Evolutionary conservation across 208 protist genomes (phyloP).

Genomic region (Leishmania guyanensis): DNA sequence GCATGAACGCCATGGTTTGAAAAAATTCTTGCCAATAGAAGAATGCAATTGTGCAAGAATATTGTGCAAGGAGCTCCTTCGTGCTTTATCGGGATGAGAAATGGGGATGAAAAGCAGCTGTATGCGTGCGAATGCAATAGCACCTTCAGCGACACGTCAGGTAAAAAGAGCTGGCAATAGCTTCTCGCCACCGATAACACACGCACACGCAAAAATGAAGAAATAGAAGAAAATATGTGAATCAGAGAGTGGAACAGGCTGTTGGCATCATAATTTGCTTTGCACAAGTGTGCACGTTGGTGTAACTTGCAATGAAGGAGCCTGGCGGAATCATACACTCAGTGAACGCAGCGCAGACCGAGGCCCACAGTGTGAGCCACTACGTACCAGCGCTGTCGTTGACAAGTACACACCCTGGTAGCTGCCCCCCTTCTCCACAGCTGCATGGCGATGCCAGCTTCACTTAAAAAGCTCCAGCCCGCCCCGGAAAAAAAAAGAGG

Average conservation of each 20-base stretch:
- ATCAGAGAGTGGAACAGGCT: neutral
- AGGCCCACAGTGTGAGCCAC: neutral
- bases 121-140: neutral
- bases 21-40: neutral
- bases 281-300: neutral
- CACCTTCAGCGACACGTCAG: neutral
- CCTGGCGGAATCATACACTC: neutral
- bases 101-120: slow-evolving; percentile 9
- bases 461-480: neutral
- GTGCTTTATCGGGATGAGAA: neutral
- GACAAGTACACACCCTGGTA: too few species aligned
- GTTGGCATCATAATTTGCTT: neutral
- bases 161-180: neutral
- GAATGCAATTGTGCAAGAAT: neutral
- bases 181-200: neutral
- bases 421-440: neutral
- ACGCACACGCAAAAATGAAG: slow-evolving; percentile 4
- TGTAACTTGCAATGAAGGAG: neutral
- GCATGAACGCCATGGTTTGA: slow-evolving; percentile 91
- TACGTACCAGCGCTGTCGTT: neutral
- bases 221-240: neutral
- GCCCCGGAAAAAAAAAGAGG: too few species aligned
- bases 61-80: neutral
- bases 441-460: neutral
- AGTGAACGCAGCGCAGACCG: neutral